These are phyloP conservation scores for Elongisporangium undulatum DNA, from an alignment of 352 stramenopile genomes.

Conservation along the genomic window DNA sequence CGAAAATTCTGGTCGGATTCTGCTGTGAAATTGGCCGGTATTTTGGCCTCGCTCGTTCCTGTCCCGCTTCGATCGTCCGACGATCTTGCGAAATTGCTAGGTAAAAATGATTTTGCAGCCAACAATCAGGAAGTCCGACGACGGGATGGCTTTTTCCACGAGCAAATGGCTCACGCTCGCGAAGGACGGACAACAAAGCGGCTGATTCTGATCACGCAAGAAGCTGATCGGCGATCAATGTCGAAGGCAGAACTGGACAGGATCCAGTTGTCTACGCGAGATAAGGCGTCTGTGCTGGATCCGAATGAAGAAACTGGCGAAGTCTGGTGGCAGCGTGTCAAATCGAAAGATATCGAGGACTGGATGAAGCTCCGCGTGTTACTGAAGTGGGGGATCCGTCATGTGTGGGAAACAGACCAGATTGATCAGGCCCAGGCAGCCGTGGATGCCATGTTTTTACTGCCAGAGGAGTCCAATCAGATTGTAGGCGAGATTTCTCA, in stretches of 20 bases:
- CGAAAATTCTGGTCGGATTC: constrained; percentile 70
- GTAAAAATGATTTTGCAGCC: constrained; percentile 47
- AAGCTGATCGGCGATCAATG: constrained; percentile 56
- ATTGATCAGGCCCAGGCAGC: constrained; percentile 1
- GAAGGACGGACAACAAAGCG: constrained; percentile 62
- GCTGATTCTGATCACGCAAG: constrained; percentile 42
- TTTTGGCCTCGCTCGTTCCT: constrained; percentile 57
- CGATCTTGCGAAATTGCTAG: constrained; percentile 49
- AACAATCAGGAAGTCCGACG: constrained; percentile 77
- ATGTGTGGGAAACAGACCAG: constrained; percentile 49
- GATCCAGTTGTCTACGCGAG: constrained; percentile 57
- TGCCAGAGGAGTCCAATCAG: not conserved
- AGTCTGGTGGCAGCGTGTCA: constrained; percentile 79
- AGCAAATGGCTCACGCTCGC: constrained; percentile 76
- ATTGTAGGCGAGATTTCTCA: constrained; percentile 21
- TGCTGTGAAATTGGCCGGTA: constrained; percentile 59
- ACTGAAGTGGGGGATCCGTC: constrained; percentile 75
- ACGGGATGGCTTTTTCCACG: constrained; percentile 79
- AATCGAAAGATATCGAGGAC: constrained; percentile 81
- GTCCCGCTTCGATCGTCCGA: constrained; percentile 65
- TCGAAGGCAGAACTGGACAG: constrained; percentile 59
- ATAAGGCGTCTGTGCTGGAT: constrained; percentile 16
- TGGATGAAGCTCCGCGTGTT: constrained; percentile 82
- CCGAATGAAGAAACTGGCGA: constrained; percentile 35
- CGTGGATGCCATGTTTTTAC: constrained; percentile 16